phyloP scores from a whole-genome alignment of 176 grass and related monocot genomes.

The Oryza australiensis region DNA sequence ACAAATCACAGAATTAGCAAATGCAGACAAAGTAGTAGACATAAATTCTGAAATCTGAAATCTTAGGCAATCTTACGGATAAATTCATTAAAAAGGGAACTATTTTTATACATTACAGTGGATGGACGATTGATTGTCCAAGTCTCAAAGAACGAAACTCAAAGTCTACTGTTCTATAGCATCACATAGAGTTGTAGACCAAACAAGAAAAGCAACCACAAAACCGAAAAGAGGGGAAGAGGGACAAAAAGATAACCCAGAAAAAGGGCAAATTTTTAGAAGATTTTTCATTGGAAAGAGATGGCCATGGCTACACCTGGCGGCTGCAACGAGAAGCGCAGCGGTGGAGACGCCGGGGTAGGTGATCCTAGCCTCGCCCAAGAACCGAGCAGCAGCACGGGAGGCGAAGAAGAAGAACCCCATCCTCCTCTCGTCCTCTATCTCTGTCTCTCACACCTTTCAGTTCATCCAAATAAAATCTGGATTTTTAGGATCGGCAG shows the following conservation, averaged over 20 bases:
- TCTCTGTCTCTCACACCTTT: neutral
- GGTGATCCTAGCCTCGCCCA: constrained; percentile 21
- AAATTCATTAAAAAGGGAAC: neutral
- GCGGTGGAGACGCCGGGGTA: constrained; percentile 41
- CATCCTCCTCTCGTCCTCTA: constrained; percentile 6
- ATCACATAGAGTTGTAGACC: neutral
- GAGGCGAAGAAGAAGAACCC: constrained; percentile 54
- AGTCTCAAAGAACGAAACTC: neutral
- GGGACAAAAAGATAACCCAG: neutral
- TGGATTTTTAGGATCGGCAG: neutral
- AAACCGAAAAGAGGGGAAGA: neutral
- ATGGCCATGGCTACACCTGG: constrained; percentile 30
- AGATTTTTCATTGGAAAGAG: neutral
- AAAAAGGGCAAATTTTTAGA: neutral
- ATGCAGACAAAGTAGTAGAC: neutral
- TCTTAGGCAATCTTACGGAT: neutral
- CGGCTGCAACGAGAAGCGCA: constrained; percentile 42
- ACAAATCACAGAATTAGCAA: neutral
- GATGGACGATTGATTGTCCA: neutral
- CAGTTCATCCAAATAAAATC: neutral
- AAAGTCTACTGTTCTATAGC: neutral
- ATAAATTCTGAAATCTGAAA: neutral
- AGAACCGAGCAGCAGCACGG: constrained; percentile 29
- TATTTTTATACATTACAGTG: neutral
- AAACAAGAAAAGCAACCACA: neutral